These are phyloP conservation scores for Candida bentonensis DNA, from an alignment of 805 yeast genomes.

Conservation along the genomic window DNA sequence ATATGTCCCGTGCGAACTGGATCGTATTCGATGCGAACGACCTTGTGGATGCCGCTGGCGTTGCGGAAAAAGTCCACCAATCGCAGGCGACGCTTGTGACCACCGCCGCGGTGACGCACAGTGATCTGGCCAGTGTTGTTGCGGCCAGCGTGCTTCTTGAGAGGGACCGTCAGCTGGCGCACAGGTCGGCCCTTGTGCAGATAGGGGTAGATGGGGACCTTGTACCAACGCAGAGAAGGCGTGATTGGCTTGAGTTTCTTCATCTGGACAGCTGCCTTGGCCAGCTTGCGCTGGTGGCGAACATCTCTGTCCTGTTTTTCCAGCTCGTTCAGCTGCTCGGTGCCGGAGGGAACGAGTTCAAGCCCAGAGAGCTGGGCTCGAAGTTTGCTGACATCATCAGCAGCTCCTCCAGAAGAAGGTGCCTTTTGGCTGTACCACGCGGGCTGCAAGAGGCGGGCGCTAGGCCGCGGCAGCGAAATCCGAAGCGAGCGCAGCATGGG, in stretches of 20 bases:
- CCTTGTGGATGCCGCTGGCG: constrained; percentile 59
- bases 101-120: constrained; percentile 94
- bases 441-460: background rate
- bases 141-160: constrained; percentile 72
- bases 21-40: constrained; percentile 84
- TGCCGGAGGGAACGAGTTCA: constrained; percentile 26
- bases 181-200: constrained; percentile 77
- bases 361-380: constrained; percentile 14
- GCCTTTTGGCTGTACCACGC: background rate
- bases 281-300: constrained; percentile 57
- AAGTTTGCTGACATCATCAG: constrained; percentile 5
- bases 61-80: constrained; percentile 62
- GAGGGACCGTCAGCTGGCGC: constrained; percentile 57
- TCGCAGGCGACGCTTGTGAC: constrained; percentile 79
- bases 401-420: background rate
- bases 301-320: constrained; percentile 67
- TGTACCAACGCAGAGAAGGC: constrained; percentile 81
- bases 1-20: constrained; percentile 91
- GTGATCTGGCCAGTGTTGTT: constrained; percentile 80
- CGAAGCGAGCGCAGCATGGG: background rate
- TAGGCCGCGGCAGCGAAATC: background rate
- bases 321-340: constrained; percentile 42
- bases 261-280: constrained; percentile 55
- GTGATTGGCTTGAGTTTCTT: constrained; percentile 68
- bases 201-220: constrained; percentile 76